Percentiles rank a stretch among this genome's conserved stretches.
Evolutionary conservation across 116 monocot species (phyloP).

Genomic region (Cymodocea nodosa): DNA sequence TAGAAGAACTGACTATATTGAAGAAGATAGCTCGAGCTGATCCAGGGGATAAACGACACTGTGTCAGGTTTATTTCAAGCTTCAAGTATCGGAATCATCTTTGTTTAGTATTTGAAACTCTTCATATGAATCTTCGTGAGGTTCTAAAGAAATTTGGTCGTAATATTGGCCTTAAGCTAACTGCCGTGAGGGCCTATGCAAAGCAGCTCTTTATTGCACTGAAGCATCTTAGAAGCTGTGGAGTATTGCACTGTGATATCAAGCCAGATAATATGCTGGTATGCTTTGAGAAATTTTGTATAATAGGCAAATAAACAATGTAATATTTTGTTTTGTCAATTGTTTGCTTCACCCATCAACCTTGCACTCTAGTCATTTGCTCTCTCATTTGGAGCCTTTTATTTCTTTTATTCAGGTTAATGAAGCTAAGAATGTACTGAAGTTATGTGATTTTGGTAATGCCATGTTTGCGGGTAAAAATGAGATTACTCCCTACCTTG

Average conservation of each 20-base stretch:
- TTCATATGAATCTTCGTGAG: conserved; percentile 99
- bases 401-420: conserved; percentile 49
- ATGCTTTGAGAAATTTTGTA: conserved; percentile 7
- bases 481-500: conserved; percentile 96
- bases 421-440: conserved; percentile 88
- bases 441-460: conserved; percentile 99
- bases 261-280: conserved; percentile 99
- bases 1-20: conserved; percentile 77
- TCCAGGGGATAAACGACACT: conserved; percentile 88
- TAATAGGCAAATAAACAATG: no score
- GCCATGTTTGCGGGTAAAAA: conserved; percentile 98
- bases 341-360: neutral
- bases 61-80: conserved; percentile 97
- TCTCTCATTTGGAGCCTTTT: no score
- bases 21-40: conserved; percentile 85
- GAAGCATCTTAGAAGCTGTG: conserved; percentile 99
- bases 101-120: conserved; percentile 99
- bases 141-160: conserved; percentile 99
- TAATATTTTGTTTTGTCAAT: no score
- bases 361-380: neutral
- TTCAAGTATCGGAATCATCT: conserved; percentile 99
- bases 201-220: conserved; percentile 99
- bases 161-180: conserved; percentile 98
- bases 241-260: conserved; percentile 94
- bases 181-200: conserved; percentile 97